Conservation (phyloP, 2,329 filamentous ascomycete genomes). For the Trichoderma brevicompactum region DNA sequence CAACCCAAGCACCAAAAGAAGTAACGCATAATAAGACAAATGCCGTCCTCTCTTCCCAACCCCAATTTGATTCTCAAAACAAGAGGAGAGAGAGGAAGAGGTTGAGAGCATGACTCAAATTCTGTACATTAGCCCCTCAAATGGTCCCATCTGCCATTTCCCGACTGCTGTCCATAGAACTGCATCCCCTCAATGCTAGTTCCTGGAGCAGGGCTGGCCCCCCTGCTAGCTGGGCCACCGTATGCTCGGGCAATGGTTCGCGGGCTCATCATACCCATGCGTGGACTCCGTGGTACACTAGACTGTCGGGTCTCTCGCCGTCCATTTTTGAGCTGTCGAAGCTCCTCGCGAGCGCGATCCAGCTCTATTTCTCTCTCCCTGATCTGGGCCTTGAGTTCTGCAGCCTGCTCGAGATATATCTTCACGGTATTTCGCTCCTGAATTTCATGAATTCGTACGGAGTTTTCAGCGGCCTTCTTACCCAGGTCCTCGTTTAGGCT, state of each 20-base stretch:
- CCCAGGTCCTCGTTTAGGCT: constrained; percentile 47
- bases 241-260: constrained; percentile 40
- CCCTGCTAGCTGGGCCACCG: constrained; percentile 51
- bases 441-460: constrained; percentile 52
- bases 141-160: constrained; percentile 50
- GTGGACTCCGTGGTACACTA: constrained; percentile 63
- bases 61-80: not conserved
- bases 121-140: constrained; percentile 45
- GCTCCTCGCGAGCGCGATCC: constrained; percentile 53
- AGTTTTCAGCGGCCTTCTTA: constrained; percentile 50
- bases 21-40: not conserved
- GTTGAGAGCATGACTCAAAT: no score
- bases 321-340: constrained; percentile 52
- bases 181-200: constrained; percentile 46
- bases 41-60: not conserved
- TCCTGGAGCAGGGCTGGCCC: constrained; percentile 53
- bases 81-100: not conserved
- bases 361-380: constrained; percentile 59
- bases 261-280: constrained; percentile 58
- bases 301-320: constrained; percentile 60
- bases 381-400: constrained; percentile 48
- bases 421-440: constrained; percentile 46
- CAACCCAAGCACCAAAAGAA: not conserved
- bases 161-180: constrained; percentile 45
- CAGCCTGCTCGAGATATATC: constrained; percentile 45